These are phyloP conservation scores for Coemansia asiatica DNA, from an alignment of 192 early-diverging fungal species.

Conservation along the genomic window DNA sequence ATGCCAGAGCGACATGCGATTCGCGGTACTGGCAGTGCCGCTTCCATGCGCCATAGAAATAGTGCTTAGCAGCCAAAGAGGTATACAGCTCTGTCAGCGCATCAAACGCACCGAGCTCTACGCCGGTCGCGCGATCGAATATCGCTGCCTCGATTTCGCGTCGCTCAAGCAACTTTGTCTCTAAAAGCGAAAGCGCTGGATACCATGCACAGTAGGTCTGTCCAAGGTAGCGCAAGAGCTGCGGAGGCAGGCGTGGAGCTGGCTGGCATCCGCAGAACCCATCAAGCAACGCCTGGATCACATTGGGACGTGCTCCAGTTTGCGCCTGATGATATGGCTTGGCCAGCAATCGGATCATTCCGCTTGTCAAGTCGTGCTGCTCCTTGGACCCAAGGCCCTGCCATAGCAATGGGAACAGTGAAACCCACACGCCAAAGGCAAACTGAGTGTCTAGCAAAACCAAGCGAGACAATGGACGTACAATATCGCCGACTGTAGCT, in stretches of 20 bases:
- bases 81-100: constrained; percentile 83
- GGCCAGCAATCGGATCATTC: constrained; percentile 79
- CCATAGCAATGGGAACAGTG: constrained; percentile 86
- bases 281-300: constrained; percentile 89
- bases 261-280: constrained; percentile 77
- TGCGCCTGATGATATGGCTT: constrained; percentile 90
- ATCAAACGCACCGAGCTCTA: constrained; percentile 87
- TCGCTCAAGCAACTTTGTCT: constrained; percentile 58
- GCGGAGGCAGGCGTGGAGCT: constrained; percentile 81
- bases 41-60: constrained; percentile 91
- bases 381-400: constrained; percentile 67
- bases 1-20: constrained; percentile 94
- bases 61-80: constrained; percentile 85
- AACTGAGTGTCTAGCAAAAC: constrained; percentile 67
- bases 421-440: constrained; percentile 77
- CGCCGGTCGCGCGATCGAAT: constrained; percentile 57
- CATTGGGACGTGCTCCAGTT: constrained; percentile 80
- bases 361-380: constrained; percentile 81
- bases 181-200: constrained; percentile 79
- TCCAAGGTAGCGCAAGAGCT: constrained; percentile 91
- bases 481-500: constrained; percentile 38
- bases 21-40: constrained; percentile 85
- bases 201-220: constrained; percentile 93
- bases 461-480: constrained; percentile 63
- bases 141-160: constrained; percentile 40